These are phyloP conservation scores for Candida nitratophila DNA, from an alignment of 805 yeast species.

Conservation along the genomic window DNA sequence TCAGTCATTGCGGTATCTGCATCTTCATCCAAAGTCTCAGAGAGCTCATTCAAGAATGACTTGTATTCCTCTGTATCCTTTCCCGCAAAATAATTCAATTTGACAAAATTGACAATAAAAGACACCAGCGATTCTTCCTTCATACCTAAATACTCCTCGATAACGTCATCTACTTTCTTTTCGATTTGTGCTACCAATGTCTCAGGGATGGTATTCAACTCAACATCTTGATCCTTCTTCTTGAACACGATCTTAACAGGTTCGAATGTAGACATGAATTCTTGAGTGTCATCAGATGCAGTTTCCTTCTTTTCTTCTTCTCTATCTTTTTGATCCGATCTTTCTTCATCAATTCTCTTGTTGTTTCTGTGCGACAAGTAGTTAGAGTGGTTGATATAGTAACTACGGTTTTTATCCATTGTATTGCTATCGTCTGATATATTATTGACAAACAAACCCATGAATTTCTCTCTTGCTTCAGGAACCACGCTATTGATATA, in stretches of 20 bases:
- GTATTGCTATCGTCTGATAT: constrained; percentile 19
- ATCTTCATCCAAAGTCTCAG: constrained; percentile 42
- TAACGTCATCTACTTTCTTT: constrained; percentile 31
- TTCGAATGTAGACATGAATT: constrained; percentile 14
- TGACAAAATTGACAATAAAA: constrained; percentile 33
- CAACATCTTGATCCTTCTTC: constrained; percentile 8
- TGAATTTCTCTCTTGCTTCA: constrained; percentile 15
- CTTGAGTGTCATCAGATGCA: constrained; percentile 7
- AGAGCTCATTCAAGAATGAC: constrained; percentile 36
- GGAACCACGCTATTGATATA: constrained; percentile 15
- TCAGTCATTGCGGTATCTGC: constrained; percentile 22
- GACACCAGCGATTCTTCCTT: constrained; percentile 43
- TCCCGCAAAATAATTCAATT: constrained; percentile 24
- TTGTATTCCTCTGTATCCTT: constrained; percentile 22
- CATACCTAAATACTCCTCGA: constrained; percentile 48
- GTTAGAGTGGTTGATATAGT: constrained; percentile 35
- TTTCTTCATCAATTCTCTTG: constrained; percentile 34
- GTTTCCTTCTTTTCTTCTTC: constrained; percentile 26
- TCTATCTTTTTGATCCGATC: constrained; percentile 32
- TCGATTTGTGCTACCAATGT: constrained; percentile 20
- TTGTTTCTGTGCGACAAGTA: constrained; percentile 34
- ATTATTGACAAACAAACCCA: constrained; percentile 21
- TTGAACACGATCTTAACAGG: constrained; percentile 17
- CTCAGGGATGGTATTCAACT: constrained; percentile 5
- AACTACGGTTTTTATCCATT: constrained; percentile 26